These are phyloP conservation scores for Claviceps sp. DNA, from an alignment of 2,329 filamentous ascomycete species.

Conservation along the genomic window DNA sequence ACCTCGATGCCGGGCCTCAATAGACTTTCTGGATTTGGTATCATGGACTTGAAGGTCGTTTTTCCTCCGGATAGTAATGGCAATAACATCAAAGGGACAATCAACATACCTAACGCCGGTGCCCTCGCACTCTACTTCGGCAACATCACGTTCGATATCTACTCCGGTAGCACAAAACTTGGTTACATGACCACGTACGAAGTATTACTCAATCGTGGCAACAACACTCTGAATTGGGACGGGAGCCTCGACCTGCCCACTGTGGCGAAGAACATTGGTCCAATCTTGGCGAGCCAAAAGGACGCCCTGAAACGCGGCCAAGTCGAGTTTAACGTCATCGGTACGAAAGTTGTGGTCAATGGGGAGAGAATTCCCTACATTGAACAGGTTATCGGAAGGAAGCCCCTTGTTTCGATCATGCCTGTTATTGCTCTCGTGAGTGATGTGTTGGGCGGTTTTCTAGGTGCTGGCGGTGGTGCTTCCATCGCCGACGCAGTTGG, in stretches of 20 bases:
- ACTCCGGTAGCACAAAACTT: slow-evolving; percentile 25
- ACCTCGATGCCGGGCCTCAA: slow-evolving; percentile 27
- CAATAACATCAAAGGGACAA: slow-evolving; percentile 27
- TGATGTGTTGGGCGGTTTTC: slow-evolving; percentile 24
- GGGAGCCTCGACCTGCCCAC: slow-evolving; percentile 27
- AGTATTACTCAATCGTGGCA: slow-evolving; percentile 27
- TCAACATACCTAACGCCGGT: slow-evolving; percentile 32
- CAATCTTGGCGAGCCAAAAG: slow-evolving; percentile 24
- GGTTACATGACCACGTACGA: slow-evolving; percentile 26
- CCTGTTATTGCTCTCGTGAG: slow-evolving; percentile 25
- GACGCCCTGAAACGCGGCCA: slow-evolving; percentile 23
- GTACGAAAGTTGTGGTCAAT: slow-evolving; percentile 27
- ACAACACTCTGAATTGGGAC: slow-evolving; percentile 27
- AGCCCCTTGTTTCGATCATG: slow-evolving; percentile 21
- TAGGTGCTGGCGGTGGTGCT: slow-evolving; percentile 11
- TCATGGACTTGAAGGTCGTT: slow-evolving; percentile 25
- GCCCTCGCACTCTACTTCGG: slow-evolving; percentile 29
- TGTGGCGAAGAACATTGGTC: slow-evolving; percentile 27
- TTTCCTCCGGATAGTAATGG: slow-evolving; percentile 24
- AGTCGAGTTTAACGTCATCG: slow-evolving; percentile 26
- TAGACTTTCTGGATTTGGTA: slow-evolving; percentile 23
- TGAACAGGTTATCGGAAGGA: slow-evolving; percentile 28
- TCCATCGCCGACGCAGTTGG: slow-evolving; percentile 22
- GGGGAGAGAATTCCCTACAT: slow-evolving; percentile 29
- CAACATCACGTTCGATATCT: slow-evolving; percentile 31